Base-by-base conservation (phyloP, 2,329 filamentous ascomycete species). In the Cercospora janseana region DNA sequence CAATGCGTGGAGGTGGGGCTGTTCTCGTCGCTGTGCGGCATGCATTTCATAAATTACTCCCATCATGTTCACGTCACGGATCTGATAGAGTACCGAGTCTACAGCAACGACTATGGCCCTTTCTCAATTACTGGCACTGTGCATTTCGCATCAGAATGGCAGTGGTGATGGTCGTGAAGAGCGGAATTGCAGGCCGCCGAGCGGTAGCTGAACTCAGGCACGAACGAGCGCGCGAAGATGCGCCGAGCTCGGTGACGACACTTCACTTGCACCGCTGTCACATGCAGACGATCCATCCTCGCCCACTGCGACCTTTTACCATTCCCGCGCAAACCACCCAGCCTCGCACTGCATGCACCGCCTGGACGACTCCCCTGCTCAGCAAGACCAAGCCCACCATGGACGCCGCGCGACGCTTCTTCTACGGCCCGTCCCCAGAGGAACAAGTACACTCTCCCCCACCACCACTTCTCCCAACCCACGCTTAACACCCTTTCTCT, bases 361-460 rank as follows among this genome's bases (percentile, higher is more conserved):
- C 35, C 35, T 2, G 7, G n/a, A 23, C 20, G 20, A 26, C 21
- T 8, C 16, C 10, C 12, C n/a, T n/a, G n/a, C 5, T 37, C 43
- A 29, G 16, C 6, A 16, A 13, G 10, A 24, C 13, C n/a, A 10
- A 13, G n/a, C 18, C 12, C 15, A 26, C 18, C 23, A 97, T 97
- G 93, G 89, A 97, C 75, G 81, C 87, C 34, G 78, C 97, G 68
- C 88, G 83, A 70, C 78, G 85, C 52, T 83, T 96, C 64, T 92
- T 97, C 73, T 89, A 84, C 71, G 92, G 89, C 72, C 92, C 93
- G 28, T 91, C 95, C 67, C 93, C 93, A 35, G 87, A 94, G 71
- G 87, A 86, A 57, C 92, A 98, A 79, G 92, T 95, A 76, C 60
- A 77, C 50, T 46, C 47, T 16, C 23, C 38, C 28, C 27, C 41